Base-by-base conservation (phyloP, 2,329 filamentous ascomycete genomes). In the Fusarium xyrophilum region DNA sequence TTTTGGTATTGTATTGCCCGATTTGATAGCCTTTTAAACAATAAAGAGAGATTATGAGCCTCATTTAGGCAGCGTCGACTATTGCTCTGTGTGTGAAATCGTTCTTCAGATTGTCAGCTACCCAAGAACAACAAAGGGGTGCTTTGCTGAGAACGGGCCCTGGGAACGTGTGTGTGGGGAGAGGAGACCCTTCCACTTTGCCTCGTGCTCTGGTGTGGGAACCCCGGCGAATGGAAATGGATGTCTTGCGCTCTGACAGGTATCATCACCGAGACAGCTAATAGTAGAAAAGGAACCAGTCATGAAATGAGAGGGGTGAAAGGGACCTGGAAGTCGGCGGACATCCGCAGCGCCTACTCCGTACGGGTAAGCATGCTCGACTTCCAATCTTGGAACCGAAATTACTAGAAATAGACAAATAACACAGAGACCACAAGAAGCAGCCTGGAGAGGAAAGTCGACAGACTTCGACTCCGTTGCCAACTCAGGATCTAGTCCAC, bases 171-270 rank as follows among this genome's bases (percentile, higher is more conserved):
- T 48, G 56, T 56, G 63, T 60, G 65, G 39, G 63, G 64, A 36
- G 51, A 36, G 42, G 42, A 53, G 42, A 38, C 55, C 48, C 35
- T 51, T 59, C 56, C 56, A 54, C 56, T 55, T 67, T 48, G 58
- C 58, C 63, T 68, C 25, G 52, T 63, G 57, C 63, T 60, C 32
- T 52, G 40, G 53, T 66, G 63, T 67, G 61, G 51, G 39, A 55
- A 53, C 33, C 57, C 57, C 53, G 35, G 60, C 39, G 55, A 67
- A 47, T 69, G 63, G 50, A 43, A 52, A 53, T 44, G 27, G 27
- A 53, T 46, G n/a, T 72, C 68, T 68, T 36, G 59, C 56, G 56
- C 70, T 65, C 56, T 63, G 66, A 66, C 69, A 25, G 69, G 66
- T 60, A 60, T 50, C 42, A 72, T 60, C 62, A 63, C 70, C 64